Base-by-base conservation (phyloP, 2,329 filamentous ascomycete species). In the Juglanconis sp. region DNA sequence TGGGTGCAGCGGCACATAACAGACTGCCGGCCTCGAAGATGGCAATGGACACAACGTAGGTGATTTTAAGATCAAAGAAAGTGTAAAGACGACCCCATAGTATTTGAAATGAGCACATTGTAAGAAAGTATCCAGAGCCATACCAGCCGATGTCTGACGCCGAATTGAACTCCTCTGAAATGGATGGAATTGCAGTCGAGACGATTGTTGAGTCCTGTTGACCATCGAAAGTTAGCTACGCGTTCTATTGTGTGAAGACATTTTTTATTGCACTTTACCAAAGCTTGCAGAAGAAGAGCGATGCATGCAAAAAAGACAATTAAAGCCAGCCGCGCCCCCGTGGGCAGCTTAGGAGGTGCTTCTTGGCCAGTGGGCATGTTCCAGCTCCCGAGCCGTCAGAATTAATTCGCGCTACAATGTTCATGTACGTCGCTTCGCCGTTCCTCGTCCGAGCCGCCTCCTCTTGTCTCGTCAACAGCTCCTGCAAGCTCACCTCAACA, bases 131-230 rank as follows among this genome's bases (percentile, higher is more conserved):
- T 9, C n/a, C 44, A 3, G 30, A 34, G 24, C 42, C 44, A 30
- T 57, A 57, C 54, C 54, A 57, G 13, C 54, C 46, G 24, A 57
- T 34, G 11, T 57, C 44, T 17, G 31, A 17, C 6, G 42, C 35
- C 3, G 34, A 40, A 8, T 53, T 30, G 51, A 53, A 53, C 11
- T 42, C 51, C 4, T 15, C 9, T 6, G 34, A 40, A 8, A 53
- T 53, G 7, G 30, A 40, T 3, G 51, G 51, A 3, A 53, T 53
- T 1, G 51, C 51, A 7, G 51, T 53, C 9, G 51, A 38, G n/a
- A 53, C 35, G 10, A 53, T 53, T 10, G 13, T 11, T 11, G 11
- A 13, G 31, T 50, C 46, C 46, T 49, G 24, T 24, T 24, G 24
- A 24, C 24, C 24, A 24, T 24, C 24, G 24, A 24, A 24, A 24